phyloP scores from a whole-genome alignment of 306 rosid species.

The Boehmeria nivea region DNA sequence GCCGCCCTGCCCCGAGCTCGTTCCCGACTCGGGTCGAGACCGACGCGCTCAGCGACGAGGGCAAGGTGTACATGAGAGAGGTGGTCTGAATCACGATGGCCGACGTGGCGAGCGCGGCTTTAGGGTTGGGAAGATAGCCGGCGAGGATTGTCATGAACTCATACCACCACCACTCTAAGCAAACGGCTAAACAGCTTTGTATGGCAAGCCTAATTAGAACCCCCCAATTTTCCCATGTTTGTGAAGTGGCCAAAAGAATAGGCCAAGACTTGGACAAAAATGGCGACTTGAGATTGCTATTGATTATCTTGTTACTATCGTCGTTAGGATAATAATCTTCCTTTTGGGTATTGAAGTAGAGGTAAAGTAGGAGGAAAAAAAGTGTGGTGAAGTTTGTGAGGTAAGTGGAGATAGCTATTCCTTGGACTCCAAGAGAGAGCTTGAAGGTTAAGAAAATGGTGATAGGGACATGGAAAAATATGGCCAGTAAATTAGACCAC shows the following conservation, averaged over 20 bases:
- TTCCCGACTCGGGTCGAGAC: conserved; percentile 29
- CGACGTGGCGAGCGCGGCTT: conserved; percentile 27
- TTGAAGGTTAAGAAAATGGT: conserved; percentile 52
- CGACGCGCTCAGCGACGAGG: conserved; percentile 22
- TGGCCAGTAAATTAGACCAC: conserved; percentile 56
- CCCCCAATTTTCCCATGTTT: conserved; percentile 31
- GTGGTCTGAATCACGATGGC: conserved; percentile 39
- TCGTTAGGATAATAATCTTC: conserved; percentile 2
- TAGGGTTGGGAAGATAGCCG: conserved; percentile 25
- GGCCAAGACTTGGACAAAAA: not conserved
- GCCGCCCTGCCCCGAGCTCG: conserved; percentile 32
- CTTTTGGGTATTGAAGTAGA: conserved; percentile 23
- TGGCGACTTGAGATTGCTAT: not conserved
- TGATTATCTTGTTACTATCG: not conserved
- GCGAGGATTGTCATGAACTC: conserved; percentile 30
- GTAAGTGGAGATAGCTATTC: conserved; percentile 62
- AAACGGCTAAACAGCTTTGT: conserved; percentile 72
- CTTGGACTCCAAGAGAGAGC: conserved; percentile 61
- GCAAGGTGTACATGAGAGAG: conserved; percentile 31
- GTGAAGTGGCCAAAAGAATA: conserved; percentile 6
- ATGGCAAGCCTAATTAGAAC: conserved; percentile 42
- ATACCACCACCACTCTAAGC: conserved; percentile 93
- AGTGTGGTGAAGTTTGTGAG: conserved; percentile 60
- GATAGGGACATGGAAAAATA: conserved; percentile 54
- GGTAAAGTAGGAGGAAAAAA: conserved; percentile 45